Conservation (phyloP, 2,329 filamentous ascomycete species). For the Cladosporium sp. region DNA sequence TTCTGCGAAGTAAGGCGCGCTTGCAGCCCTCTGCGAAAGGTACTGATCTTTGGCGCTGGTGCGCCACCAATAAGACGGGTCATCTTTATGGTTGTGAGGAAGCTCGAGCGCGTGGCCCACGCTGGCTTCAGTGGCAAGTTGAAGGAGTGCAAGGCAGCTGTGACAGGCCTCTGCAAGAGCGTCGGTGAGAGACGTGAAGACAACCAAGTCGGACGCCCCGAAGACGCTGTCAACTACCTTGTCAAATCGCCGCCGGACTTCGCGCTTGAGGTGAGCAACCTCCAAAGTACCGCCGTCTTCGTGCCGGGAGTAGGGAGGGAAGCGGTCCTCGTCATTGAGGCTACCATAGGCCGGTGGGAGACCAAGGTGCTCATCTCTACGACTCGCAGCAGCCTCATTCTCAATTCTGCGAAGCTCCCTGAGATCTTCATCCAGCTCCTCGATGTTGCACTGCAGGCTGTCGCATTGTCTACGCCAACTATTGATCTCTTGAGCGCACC, state of each 20-base stretch:
- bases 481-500: not conserved
- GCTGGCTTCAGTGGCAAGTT: not conserved
- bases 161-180: not conserved
- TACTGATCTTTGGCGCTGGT: too few relatives aligned
- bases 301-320: slow-evolving; percentile 15
- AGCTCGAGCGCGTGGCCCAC: too few relatives aligned
- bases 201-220: too few relatives aligned
- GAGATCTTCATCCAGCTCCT: slow-evolving; percentile 18
- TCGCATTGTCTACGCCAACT: too few relatives aligned
- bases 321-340: slow-evolving; percentile 17
- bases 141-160: not conserved
- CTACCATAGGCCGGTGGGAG: slow-evolving; percentile 25
- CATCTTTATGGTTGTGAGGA: too few relatives aligned
- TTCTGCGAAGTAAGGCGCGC: slow-evolving; percentile 14
- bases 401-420: slow-evolving; percentile 13
- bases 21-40: not conserved
- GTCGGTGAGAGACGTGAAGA: not conserved
- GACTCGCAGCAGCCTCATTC: not conserved
- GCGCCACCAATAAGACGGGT: too few relatives aligned
- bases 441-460: not conserved
- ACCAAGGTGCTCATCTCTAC: not conserved
- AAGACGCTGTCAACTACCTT: not conserved
- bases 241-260: slow-evolving; percentile 13
- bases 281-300: slow-evolving; percentile 14
- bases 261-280: slow-evolving; percentile 15